A percentile compares a stretch with the other conserved stretches of the same genome.
These are phyloP conservation scores for Rhododendron ferrugineum DNA, from an alignment of 148 eudicot genomes.

Conservation along the genomic window DNA sequence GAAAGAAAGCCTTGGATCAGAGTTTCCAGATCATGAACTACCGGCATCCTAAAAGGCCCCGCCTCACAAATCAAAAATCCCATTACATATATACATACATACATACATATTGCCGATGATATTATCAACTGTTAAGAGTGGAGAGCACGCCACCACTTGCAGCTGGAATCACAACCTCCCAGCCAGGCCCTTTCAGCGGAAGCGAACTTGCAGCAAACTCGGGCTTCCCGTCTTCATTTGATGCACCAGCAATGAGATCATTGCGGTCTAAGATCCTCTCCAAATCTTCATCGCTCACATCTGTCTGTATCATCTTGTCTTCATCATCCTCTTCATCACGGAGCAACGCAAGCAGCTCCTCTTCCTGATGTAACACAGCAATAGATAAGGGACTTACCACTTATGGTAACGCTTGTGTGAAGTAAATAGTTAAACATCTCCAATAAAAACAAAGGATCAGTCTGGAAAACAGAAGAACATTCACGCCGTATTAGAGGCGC, in stretches of 20 bases:
- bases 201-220: constrained; percentile 22
- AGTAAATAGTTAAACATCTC: neutral
- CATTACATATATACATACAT: neutral
- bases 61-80: neutral
- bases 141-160: constrained; percentile 78
- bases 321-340: constrained; percentile 69
- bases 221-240: constrained; percentile 22
- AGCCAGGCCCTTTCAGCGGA: constrained; percentile 93
- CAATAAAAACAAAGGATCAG: neutral
- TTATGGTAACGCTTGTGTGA: neutral
- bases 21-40: neutral
- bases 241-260: constrained; percentile 46
- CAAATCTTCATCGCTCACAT: constrained; percentile 76
- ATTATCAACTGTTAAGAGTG: constrained; percentile 59
- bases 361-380: constrained; percentile 52
- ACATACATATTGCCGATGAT: neutral
- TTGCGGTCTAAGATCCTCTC: constrained; percentile 71
- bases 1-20: neutral
- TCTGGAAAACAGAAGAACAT: neutral
- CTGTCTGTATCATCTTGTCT: constrained; percentile 82
- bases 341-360: constrained; percentile 73
- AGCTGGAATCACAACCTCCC: constrained; percentile 90
- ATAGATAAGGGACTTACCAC: neutral
- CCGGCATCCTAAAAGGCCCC: neutral
- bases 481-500: neutral